A percentile compares a stretch with the other conserved stretches of the same genome.
Evolutionary conservation across 495 filamentous ascomycete genomes (phyloP).

Genomic region (Amorphotheca resinae): DNA sequence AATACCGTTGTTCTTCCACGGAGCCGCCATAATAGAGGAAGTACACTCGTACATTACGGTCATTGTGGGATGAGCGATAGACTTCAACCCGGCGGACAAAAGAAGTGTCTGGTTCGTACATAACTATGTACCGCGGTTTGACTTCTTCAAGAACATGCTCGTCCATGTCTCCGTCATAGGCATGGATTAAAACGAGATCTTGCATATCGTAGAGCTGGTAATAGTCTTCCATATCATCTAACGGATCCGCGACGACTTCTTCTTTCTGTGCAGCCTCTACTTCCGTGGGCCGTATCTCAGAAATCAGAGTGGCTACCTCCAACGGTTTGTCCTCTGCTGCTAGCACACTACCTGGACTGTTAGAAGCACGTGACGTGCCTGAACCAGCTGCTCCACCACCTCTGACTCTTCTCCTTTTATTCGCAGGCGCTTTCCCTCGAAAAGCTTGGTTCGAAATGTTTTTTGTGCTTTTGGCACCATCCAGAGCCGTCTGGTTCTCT

Average conservation of each 20-base stretch:
- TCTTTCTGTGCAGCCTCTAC: conserved; percentile 50
- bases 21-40: conserved; percentile 93
- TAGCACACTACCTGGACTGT: conserved; percentile 59
- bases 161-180: conserved; percentile 91
- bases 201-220: conserved; percentile 91
- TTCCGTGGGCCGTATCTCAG: conserved; percentile 56
- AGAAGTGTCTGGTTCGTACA: conserved; percentile 95
- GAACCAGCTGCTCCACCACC: conserved; percentile 55
- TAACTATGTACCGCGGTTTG: conserved; percentile 87
- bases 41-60: conserved; percentile 81
- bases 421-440: conserved; percentile 57
- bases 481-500: conserved; percentile 70
- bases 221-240: conserved; percentile 83
- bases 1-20: conserved; percentile 91
- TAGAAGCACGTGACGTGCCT: conserved; percentile 41
- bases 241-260: conserved; percentile 66
- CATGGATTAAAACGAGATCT: conserved; percentile 77
- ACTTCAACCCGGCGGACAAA: conserved; percentile 94
- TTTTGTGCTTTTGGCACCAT: conserved; percentile 41
- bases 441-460: conserved; percentile 24
- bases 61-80: conserved; percentile 84
- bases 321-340: conserved; percentile 69
- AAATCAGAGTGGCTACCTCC: conserved; percentile 55
- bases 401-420: conserved; percentile 81
- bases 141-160: conserved; percentile 90